Evolutionary conservation across 2,329 filamentous ascomycete genomes (phyloP), one percentile per base, ranked within the genome.

Genomic region (Ustilaginoidea virens): DNA sequence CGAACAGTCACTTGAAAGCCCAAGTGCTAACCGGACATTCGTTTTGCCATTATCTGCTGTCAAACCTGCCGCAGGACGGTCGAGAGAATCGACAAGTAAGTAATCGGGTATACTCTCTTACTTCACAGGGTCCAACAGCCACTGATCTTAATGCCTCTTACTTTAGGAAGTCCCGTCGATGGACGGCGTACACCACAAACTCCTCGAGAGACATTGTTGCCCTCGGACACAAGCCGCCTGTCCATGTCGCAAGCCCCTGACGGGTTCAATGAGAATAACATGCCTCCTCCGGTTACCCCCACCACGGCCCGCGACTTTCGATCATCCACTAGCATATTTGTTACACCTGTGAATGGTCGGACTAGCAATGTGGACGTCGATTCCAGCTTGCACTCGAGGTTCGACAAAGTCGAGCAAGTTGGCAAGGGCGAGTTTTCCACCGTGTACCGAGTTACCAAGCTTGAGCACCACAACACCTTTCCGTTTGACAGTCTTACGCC

Each of bases 361-460:
- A 69, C 69, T n/a, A 67, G 70, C 19, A 70, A 72, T 25, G 74
- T 92, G 36, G 66, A 60, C 11, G 42, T 87, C 11, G 87, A 96
- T 45, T 69, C 73, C 14, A 71, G 69, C 29, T 58, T 94, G 29
- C 71, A 70, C 9, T 67, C 72, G 4, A 73, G 80, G 30, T 98
- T 98, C 47, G 73, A 78, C 31, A 80, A 77, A 35, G 78, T 92
- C 9, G 80, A 83, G 41, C 65, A 76, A 34, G 68, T 87, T 39
- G 87, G 87, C 27, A 76, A 76, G 34, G 90, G 90, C 33, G 87
- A 94, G 49, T 98, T 98, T 47, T 96, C 90, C 0, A 72, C 80
- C 32, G 90, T 98, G 1, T 98, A 83, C 51, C 74, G 78, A 20
- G 86, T 93, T 4, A 71, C 71, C 10, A 49, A 50, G 33, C 35